Base-by-base conservation (phyloP, 768 basidiomycete genomes). In the Phanerochaete sordida region DNA sequence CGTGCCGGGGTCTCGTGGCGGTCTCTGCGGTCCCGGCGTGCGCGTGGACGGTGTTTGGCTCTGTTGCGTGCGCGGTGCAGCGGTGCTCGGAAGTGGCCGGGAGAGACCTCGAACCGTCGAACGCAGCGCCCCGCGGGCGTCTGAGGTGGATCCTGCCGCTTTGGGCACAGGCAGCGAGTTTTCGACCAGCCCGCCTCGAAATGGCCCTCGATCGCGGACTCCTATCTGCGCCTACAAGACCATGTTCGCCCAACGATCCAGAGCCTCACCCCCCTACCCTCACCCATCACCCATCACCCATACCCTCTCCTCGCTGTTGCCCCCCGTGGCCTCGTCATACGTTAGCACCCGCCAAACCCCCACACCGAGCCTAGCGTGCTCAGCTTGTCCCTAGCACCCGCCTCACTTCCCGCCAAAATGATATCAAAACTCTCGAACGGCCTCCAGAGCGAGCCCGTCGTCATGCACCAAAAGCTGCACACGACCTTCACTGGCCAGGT, bases 401-500 rank as follows among this genome's bases (percentile, higher is more conserved):
- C 50, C 27, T 28, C n/a, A 31, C 53, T n/a, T 30, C 24, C 30
- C 24, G 35, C 44, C 33, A 60, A 55, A 30, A 69, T 69, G 68
- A 69, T 69, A 44, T 63, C 66, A 11, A 69, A 69, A 59, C 50
- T 63, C 15, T 45, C 63, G 57, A 54, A 50, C 47, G 30, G 46
- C 30, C 56, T 63, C 28, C 61, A 52, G 45, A 59, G 58, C 56
- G 69, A 67, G 50, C 73, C 73, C 46, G 57, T 72, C 46, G 72
- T 87, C 47, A 76, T 81, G 62, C 87, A 90, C 72, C 58, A 74
- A 35, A 68, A 71, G 35, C 84, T 92, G 51, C 69, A 79, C 50
- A 85, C 89, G 0, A 83, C 85, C 9, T 91, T 92, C 73, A 76
- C 75, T 39, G 90, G 90, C 56, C 66, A 87, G 47, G 77, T 83